Evolutionary conservation across 2,329 filamentous ascomycete genomes (phyloP), one percentile per base, ranked within the genome.

Genomic region (Pseudogymnoascus sp.): DNA sequence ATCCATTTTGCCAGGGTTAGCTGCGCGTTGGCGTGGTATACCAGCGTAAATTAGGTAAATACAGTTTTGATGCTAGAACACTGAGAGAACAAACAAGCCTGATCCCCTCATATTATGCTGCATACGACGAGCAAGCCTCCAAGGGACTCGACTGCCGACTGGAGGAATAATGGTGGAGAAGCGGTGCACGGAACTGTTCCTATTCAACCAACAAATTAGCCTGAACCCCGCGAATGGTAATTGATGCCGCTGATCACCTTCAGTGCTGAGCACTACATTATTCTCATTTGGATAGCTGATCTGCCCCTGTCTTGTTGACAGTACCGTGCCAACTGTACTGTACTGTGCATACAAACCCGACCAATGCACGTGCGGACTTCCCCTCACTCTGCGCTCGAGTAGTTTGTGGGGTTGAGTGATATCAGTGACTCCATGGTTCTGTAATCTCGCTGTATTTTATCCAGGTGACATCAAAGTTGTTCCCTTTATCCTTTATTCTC

Each of bases 201-300:
- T 54, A 54, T 54, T 54, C 47, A 54, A 54, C 47, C 47, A 54
- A 3, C n/a, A 12, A 33, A 54, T 54, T 54, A 54, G 47, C 47
- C 47, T 33, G 43, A 54, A 54, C 47, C 47, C n/a, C 25, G 25
- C 25, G 25, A 54, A 54, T 18, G 47, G n/a, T 33, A 18, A 54
- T 54, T 54, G n/a, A 18, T 33, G 47, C 47, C 28, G 47, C n/a
- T 8, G n/a, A 54, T 54, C 47, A 54, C 47, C 20, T 47, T 47
- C 47, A 8, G 47, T 33, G n/a, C 25, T 54, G 18, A 50, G n/a
- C 20, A 33, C 7, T 11, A 11, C 6, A 33, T 2, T 33, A 9
- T 33, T 33, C 25, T 54, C 47, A 33, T 54, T 54, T 54, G 25
- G 28, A 54, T 54, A 54, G 28, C 28, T 33, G 25, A 14, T 14